phyloP scores from a whole-genome alignment of 108 stramenopile genomes.

The Cyclotella kingstonii region DNA sequence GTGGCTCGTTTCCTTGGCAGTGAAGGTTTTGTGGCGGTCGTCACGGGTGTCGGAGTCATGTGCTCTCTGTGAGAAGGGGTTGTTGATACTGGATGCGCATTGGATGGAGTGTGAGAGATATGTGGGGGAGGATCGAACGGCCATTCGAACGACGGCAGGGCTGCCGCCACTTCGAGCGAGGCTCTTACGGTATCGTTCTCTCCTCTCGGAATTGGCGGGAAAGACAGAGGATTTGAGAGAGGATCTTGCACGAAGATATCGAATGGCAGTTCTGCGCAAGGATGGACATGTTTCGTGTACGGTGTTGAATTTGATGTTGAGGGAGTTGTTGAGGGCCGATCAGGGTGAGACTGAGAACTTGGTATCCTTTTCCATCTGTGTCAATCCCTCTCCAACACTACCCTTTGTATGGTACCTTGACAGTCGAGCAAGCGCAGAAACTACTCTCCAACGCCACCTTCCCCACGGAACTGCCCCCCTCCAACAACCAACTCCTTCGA shows the following conservation, averaged over 20 bases:
- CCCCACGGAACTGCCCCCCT: slow-evolving; percentile 79
- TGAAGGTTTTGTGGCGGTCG: slow-evolving; percentile 65
- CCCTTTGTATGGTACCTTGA: slow-evolving; percentile 5
- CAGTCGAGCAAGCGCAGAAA: slow-evolving; percentile 95
- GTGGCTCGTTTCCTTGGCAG: slow-evolving; percentile 67
- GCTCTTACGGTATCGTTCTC: slow-evolving; percentile 73
- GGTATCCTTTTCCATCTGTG: neutral
- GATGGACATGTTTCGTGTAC: slow-evolving; percentile 80
- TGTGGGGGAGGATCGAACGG: slow-evolving; percentile 25
- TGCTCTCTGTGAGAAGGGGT: slow-evolving; percentile 46
- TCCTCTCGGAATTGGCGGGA: slow-evolving; percentile 19
- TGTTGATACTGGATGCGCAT: slow-evolving; percentile 53
- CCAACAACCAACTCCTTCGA: slow-evolving; percentile 96
- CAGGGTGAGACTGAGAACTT: slow-evolving; percentile 52
- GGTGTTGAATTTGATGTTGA: slow-evolving; percentile 79
- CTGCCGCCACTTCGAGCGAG: slow-evolving; percentile 78
- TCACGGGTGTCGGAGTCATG: slow-evolving; percentile 45
- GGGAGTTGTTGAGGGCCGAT: slow-evolving; percentile 66
- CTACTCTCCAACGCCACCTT: slow-evolving; percentile 86
- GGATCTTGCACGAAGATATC: slow-evolving; percentile 54
- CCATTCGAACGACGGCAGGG: no score
- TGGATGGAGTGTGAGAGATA: slow-evolving; percentile 33
- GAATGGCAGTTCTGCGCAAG: slow-evolving; percentile 72
- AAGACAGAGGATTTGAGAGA: slow-evolving; percentile 19
- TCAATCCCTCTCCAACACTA: neutral